Conservation (phyloP, 2,329 filamentous ascomycete genomes). For the Xenoacremonium recifei region DNA sequence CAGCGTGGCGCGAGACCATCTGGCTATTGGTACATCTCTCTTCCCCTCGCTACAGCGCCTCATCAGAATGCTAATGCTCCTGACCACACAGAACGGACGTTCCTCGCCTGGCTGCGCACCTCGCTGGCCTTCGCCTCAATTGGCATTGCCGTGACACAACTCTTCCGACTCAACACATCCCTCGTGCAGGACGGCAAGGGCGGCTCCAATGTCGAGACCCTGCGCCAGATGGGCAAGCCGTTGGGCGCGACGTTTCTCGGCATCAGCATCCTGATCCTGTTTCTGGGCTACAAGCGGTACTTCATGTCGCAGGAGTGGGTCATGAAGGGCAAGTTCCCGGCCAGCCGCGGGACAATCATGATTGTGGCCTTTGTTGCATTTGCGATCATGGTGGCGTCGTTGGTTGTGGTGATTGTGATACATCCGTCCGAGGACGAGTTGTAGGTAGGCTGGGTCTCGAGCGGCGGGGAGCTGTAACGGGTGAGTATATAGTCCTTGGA, state of each 20-base stretch:
- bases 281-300: conserved; percentile 77
- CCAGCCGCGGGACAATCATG: conserved; percentile 72
- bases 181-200: conserved; percentile 37
- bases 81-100: conserved; percentile 65
- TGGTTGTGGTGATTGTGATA: conserved; percentile 59
- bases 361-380: conserved; percentile 65
- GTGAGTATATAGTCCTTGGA: too few species aligned
- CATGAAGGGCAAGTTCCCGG: conserved; percentile 76
- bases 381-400: conserved; percentile 58
- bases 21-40: conserved; percentile 64
- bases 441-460: conserved; percentile 4
- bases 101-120: conserved; percentile 81
- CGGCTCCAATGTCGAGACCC: conserved; percentile 31
- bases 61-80: conserved; percentile 6
- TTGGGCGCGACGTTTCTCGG: conserved; percentile 75
- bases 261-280: conserved; percentile 71
- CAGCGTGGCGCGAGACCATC: conserved; percentile 77
- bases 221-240: conserved; percentile 68
- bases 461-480: too few species aligned
- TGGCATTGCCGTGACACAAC: conserved; percentile 79
- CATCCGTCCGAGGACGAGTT: conserved; percentile 34
- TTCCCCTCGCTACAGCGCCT: neutral
- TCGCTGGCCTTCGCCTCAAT: conserved; percentile 80
- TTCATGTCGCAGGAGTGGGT: conserved; percentile 79
- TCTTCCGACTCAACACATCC: conserved; percentile 78